A percentile compares a stretch with the other conserved stretches of the same genome.
Conservation (phyloP, 2,329 filamentous ascomycete species). For the Teratosphaeria nubilosa region DNA sequence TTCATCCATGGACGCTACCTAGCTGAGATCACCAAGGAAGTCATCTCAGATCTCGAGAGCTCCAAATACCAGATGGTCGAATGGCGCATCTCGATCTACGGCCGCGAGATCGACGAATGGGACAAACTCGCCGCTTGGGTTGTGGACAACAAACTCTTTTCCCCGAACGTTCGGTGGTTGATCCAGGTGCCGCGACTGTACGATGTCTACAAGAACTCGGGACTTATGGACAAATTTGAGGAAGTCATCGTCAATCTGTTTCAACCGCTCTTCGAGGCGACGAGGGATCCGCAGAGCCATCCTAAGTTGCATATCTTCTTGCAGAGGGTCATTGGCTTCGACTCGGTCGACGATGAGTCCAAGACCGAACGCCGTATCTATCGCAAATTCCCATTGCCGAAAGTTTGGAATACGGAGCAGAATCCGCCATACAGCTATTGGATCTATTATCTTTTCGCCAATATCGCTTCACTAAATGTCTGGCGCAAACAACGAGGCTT, state of each 20-base stretch:
- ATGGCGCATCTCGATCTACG: slow-evolving; percentile 97
- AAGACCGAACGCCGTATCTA: slow-evolving; percentile 91
- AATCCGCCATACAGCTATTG: slow-evolving; percentile 99
- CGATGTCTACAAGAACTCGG: slow-evolving; percentile 87
- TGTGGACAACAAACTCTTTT: slow-evolving; percentile 95
- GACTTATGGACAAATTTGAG: slow-evolving; percentile 80
- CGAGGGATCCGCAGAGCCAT: slow-evolving; percentile 72
- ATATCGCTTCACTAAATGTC: slow-evolving; percentile 82
- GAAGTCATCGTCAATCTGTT: slow-evolving; percentile 87
- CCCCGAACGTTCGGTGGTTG: slow-evolving; percentile 93
- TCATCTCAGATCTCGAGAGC: slow-evolving; percentile 91
- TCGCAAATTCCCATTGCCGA: slow-evolving; percentile 86
- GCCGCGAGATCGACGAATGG: slow-evolving; percentile 86
- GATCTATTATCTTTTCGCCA: slow-evolving; percentile 95
- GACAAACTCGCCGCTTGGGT: slow-evolving; percentile 97
- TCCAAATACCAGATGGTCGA: slow-evolving; percentile 99
- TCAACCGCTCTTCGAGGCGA: slow-evolving; percentile 88
- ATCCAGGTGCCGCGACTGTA: slow-evolving; percentile 91
- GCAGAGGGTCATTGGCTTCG: slow-evolving; percentile 90
- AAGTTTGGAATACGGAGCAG: slow-evolving; percentile 79
- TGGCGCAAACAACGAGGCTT: slow-evolving; percentile 87
- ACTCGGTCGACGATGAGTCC: slow-evolving; percentile 96
- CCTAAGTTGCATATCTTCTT: slow-evolving; percentile 92
- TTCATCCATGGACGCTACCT: slow-evolving; percentile 92
- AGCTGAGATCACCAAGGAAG: slow-evolving; percentile 95